These are phyloP conservation scores for Coemansia sp. DNA, from an alignment of 192 early-diverging fungal species.

Conservation along the genomic window DNA sequence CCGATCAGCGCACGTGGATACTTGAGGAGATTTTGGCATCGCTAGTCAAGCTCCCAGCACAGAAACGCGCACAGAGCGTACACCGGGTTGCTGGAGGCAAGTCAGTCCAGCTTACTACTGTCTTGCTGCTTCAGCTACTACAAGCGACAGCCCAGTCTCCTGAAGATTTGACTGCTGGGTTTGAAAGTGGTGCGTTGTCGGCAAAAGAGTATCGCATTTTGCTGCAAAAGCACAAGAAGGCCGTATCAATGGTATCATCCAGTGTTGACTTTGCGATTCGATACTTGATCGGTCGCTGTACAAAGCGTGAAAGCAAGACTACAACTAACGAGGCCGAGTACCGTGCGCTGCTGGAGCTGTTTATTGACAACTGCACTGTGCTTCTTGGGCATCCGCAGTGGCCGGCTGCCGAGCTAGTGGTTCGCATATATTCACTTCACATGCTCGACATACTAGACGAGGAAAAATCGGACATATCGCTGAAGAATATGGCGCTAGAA, in stretches of 20 bases:
- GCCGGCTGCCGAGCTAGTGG: constrained; percentile 79
- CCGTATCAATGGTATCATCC: constrained; percentile 57
- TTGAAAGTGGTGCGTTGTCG: constrained; percentile 28
- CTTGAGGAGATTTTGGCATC: constrained; percentile 83
- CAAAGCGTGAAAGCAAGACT: constrained; percentile 43
- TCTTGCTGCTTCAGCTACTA: constrained; percentile 72
- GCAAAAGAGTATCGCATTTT: constrained; percentile 42
- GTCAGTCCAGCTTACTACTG: constrained; percentile 69
- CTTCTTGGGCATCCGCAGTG: constrained; percentile 84
- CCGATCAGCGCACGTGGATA: constrained; percentile 72
- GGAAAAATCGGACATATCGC: constrained; percentile 57
- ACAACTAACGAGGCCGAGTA: constrained; percentile 70
- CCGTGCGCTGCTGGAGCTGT: constrained; percentile 64
- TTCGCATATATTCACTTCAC: constrained; percentile 66
- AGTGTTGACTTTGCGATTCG: constrained; percentile 62
- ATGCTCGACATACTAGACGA: constrained; percentile 69
- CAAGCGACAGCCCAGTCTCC: constrained; percentile 47
- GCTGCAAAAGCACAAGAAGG: constrained; percentile 43
- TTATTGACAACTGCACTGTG: constrained; percentile 70
- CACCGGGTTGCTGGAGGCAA: constrained; percentile 65
- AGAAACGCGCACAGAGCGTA: constrained; percentile 54
- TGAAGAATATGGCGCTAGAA: constrained; percentile 65
- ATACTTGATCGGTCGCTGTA: constrained; percentile 62
- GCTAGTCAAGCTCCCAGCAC: constrained; percentile 66
- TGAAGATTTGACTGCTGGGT: constrained; percentile 38